phyloP scores from a whole-genome alignment of 495 filamentous ascomycete species.

The Penicillium dipodomyicola region DNA sequence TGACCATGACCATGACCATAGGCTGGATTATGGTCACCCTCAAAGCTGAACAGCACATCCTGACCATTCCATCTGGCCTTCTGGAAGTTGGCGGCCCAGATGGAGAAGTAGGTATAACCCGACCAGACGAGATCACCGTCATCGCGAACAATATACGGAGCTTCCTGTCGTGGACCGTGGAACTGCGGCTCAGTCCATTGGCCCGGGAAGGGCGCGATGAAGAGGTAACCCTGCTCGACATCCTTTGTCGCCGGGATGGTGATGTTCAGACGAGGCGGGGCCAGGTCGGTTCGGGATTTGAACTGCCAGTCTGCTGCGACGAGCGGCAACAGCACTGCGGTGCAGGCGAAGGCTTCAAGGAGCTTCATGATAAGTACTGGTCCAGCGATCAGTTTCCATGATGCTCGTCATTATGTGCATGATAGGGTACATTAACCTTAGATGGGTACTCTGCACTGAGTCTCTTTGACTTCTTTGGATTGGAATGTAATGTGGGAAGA shows the following conservation, averaged over 20 bases:
- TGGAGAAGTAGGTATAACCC: slow-evolving; percentile 52
- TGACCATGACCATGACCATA: slow-evolving; percentile 56
- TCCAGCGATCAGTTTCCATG: slow-evolving; percentile 42
- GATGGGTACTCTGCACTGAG: slow-evolving; percentile 41
- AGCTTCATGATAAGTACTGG: slow-evolving; percentile 39
- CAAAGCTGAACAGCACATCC: slow-evolving; percentile 53
- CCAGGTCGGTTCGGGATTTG: slow-evolving; percentile 54
- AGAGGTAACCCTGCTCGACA: slow-evolving; percentile 53
- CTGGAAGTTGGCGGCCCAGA: slow-evolving; percentile 52
- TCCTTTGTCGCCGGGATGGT: slow-evolving; percentile 50
- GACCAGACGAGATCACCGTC: slow-evolving; percentile 56
- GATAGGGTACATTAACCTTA: slow-evolving; percentile 60
- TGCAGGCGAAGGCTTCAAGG: slow-evolving; percentile 20
- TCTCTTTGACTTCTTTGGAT: slow-evolving; percentile 9
- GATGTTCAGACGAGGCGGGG: slow-evolving; percentile 55
- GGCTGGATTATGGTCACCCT: slow-evolving; percentile 52
- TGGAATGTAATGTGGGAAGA: not conserved
- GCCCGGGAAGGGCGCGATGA: slow-evolving; percentile 54
- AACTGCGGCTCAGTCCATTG: slow-evolving; percentile 28
- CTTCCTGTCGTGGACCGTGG: slow-evolving; percentile 54
- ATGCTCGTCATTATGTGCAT: slow-evolving; percentile 30
- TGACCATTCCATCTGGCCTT: slow-evolving; percentile 49
- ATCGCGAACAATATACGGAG: slow-evolving; percentile 54
- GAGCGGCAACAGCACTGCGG: slow-evolving; percentile 26
- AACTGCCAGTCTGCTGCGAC: slow-evolving; percentile 54